A percentile compares a stretch with the other conserved stretches of the same genome.
These are phyloP conservation scores for Emiliania huxleyi DNA, from an alignment of 78 protist species.

Conservation along the genomic window DNA sequence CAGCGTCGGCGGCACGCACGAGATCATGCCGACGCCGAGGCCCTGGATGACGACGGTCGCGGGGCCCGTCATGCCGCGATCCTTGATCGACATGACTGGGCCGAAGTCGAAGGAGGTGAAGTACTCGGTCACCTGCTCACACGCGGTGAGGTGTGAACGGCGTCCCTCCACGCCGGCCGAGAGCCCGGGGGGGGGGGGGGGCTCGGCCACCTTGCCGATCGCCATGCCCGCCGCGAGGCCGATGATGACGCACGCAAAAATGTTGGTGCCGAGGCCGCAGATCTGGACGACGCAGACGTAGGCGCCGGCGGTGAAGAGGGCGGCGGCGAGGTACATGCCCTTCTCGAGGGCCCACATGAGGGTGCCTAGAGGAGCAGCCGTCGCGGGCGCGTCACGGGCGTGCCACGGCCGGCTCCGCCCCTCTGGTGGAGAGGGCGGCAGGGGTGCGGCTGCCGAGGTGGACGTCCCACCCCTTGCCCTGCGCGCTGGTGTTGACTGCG, in stretches of 20 bases:
- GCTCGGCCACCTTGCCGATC: slow-evolving; percentile 72
- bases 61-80: slow-evolving; percentile 61
- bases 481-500: slow-evolving; percentile 35
- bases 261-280: not conserved
- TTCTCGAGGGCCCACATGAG: not conserved
- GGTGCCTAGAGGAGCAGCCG: too few relatives aligned
- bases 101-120: slow-evolving; percentile 60
- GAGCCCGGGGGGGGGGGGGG: too few relatives aligned
- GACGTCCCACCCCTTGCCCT: slow-evolving; percentile 29
- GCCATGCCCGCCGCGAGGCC: slow-evolving; percentile 65
- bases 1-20: slow-evolving; percentile 53
- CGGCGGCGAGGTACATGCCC: not conserved
- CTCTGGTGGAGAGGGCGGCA: not conserved
- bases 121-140: slow-evolving; percentile 78
- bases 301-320: not conserved
- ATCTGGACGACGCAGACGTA: not conserved
- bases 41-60: slow-evolving; percentile 75
- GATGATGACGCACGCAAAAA: slow-evolving; percentile 40
- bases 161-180: too few relatives aligned
- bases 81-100: slow-evolving; percentile 54
- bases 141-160: too few relatives aligned
- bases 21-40: slow-evolving; percentile 48
- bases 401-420: too few relatives aligned
- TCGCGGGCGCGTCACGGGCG: too few relatives aligned
- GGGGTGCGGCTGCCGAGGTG: slow-evolving; percentile 25